Evolutionary conservation across 148 eudicot species (phyloP).

Genomic region (Diospyros kaki): DNA sequence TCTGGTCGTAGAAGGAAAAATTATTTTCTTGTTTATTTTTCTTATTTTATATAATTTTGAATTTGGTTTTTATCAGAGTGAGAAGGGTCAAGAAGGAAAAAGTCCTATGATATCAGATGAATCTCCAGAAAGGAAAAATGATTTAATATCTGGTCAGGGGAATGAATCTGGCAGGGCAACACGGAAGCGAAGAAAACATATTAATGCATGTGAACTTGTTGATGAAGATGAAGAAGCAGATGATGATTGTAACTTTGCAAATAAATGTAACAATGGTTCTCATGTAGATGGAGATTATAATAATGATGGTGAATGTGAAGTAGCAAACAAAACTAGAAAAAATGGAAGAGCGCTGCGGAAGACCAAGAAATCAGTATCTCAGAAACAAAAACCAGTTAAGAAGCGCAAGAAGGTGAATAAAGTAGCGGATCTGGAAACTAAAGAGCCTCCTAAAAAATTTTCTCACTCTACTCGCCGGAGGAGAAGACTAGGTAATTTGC

Average conservation of each 20-base stretch:
- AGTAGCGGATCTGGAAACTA: slow-evolving; percentile 26
- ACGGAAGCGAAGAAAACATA: slow-evolving; percentile 11
- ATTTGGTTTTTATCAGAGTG: slow-evolving; percentile 23
- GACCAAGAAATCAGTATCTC: slow-evolving; percentile 38
- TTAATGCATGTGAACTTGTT: slow-evolving; percentile 15
- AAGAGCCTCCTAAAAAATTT: slow-evolving; percentile 54
- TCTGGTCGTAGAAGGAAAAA: neutral
- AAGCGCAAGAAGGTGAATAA: slow-evolving; percentile 52
- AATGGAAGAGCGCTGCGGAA: slow-evolving; percentile 29
- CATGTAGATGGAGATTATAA: slow-evolving; percentile 20
- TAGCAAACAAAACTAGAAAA: slow-evolving; percentile 23
- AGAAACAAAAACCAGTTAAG: slow-evolving; percentile 45
- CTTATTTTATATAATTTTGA: neutral
- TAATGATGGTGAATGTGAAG: slow-evolving; percentile 26
- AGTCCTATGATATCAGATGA: slow-evolving; percentile 12
- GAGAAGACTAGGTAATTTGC: slow-evolving; percentile 53
- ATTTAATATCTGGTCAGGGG: slow-evolving; percentile 19
- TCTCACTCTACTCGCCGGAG: slow-evolving; percentile 64
- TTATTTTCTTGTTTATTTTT: neutral
- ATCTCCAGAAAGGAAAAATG: slow-evolving; percentile 22
- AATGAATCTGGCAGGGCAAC: slow-evolving; percentile 26
- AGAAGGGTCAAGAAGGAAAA: slow-evolving; percentile 19
- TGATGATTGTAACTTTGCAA: slow-evolving; percentile 19
- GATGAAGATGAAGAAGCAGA: slow-evolving; percentile 38
- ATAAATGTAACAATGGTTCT: slow-evolving; percentile 19